These are phyloP conservation scores for Stephania japonica DNA, from an alignment of 164 flowering plant species.

Conservation along the genomic window DNA sequence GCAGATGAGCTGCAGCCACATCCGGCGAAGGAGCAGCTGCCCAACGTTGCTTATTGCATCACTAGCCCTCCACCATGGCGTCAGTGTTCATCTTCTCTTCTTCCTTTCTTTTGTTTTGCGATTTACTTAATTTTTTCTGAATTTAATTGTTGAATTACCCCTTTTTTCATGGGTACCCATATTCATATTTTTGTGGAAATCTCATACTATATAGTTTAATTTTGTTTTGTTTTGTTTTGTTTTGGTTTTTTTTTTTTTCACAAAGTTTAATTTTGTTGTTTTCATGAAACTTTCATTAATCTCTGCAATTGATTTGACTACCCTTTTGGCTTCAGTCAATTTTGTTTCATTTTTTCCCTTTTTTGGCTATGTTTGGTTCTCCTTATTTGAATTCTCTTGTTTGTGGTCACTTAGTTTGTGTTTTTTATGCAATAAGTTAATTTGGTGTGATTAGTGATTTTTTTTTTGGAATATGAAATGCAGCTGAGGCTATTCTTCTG, in stretches of 20 bases:
- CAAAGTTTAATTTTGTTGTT: neutral
- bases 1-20: constrained; percentile 67
- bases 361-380: neutral
- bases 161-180: neutral
- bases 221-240: neutral
- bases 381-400: neutral
- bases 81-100: constrained; percentile 24
- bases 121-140: neutral
- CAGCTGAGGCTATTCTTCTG: constrained; percentile 85
- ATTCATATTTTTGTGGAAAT: neutral
- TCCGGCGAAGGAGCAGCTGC: constrained; percentile 64
- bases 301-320: neutral
- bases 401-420: neutral
- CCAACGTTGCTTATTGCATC: constrained; percentile 55
- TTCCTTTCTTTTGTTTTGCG: neutral
- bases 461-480: constrained; percentile 15
- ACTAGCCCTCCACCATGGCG: constrained; percentile 86
- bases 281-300: neutral
- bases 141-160: neutral
- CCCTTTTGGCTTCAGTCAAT: neutral
- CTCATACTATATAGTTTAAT: neutral
- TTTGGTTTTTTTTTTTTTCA: no score
- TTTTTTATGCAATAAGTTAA: neutral
- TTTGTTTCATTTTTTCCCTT: neutral
- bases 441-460: neutral